Evolutionary conservation across 805 yeast genomes (phyloP), one percentile per base, ranked within the genome.

Genomic region (Cyberlindnera americana): DNA sequence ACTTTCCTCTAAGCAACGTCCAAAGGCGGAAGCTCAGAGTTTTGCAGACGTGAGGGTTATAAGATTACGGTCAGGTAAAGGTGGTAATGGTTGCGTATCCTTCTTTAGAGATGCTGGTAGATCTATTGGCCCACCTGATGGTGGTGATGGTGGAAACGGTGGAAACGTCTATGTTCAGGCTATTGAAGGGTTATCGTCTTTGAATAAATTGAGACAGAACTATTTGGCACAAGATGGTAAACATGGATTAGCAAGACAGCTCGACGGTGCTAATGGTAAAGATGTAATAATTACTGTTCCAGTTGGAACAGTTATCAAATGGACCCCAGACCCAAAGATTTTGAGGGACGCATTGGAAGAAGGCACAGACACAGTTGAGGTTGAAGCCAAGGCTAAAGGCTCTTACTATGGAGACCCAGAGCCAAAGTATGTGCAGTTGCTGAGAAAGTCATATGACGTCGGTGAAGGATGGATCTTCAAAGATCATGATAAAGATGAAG

Each of bases 101-200:
- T 93, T 93, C 61, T 74, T 81, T 43, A 69, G 96, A 48, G 98
- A 88, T 50, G 85, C 95, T 4, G 86, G 89, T 29, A 65, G 86
- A 30, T 72, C 95, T 0, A 72, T 73, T 15, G 99, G 99, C 0
- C 98, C 99, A 0, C 95, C 99, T 0, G 95, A 90, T 61, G 99
- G 99, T n/a, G 99, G 99, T 9, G 97, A 93, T 64, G 99, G 99
- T 22, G 99, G 98, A 5, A 66, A 71, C 45, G 99, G 99, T 17
- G 99, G 99, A 3, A 72, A 81, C 38, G 73, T 93, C 3, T 91
- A 83, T 57, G 77, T 93, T 2, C 86, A 82, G 56, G 96, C 95
- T 3, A 79, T 81, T 2, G 77, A 77, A 35, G 85, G 84, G 17
- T 52, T 85, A 30, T 75, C 79, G 26, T 81, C 93, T 4, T 61